These are phyloP conservation scores for Taphrina pruni DNA, from an alignment of 1,139 yeast species.

Conservation along the genomic window DNA sequence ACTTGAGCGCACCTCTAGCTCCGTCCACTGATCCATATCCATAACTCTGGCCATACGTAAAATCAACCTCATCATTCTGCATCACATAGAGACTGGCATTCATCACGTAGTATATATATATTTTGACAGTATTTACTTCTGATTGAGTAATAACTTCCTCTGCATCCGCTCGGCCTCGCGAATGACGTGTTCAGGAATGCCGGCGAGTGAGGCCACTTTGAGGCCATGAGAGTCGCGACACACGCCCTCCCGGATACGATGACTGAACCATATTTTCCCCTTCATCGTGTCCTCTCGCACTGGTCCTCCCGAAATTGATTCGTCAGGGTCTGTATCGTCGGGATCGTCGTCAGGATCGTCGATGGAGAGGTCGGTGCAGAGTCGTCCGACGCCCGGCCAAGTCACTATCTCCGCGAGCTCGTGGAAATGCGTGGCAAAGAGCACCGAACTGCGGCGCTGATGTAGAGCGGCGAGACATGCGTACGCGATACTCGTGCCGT, in stretches of 20 bases:
- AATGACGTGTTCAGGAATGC: conserved; percentile 43
- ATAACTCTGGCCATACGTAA: too few species aligned
- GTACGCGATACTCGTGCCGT: conserved; percentile 89
- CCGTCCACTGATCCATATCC: neutral
- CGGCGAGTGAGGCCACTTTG: conserved; percentile 46
- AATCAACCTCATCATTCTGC: too few species aligned
- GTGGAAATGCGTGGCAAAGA: conserved; percentile 90
- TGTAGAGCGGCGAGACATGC: conserved; percentile 71
- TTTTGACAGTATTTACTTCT: neutral
- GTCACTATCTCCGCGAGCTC: conserved; percentile 51
- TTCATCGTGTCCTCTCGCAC: too few species aligned
- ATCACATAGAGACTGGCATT: neutral
- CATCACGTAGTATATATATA: neutral
- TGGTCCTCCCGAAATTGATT: too few species aligned
- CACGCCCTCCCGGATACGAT: conserved; percentile 34
- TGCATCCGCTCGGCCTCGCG: conserved; percentile 14
- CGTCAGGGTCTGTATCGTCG: too few species aligned
- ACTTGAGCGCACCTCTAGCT: neutral
- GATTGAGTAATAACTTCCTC: neutral
- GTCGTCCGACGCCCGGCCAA: conserved; percentile 9
- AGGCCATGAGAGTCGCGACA: conserved; percentile 45
- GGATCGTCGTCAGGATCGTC: too few species aligned
- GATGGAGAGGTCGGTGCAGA: conserved; percentile 19
- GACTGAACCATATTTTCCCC: conserved; percentile 20
- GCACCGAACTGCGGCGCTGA: conserved; percentile 67